Evolutionary conservation across 2,329 filamentous ascomycete genomes (phyloP), one percentile per base, ranked within the genome.

Genomic region (Ascochyta rabiei): DNA sequence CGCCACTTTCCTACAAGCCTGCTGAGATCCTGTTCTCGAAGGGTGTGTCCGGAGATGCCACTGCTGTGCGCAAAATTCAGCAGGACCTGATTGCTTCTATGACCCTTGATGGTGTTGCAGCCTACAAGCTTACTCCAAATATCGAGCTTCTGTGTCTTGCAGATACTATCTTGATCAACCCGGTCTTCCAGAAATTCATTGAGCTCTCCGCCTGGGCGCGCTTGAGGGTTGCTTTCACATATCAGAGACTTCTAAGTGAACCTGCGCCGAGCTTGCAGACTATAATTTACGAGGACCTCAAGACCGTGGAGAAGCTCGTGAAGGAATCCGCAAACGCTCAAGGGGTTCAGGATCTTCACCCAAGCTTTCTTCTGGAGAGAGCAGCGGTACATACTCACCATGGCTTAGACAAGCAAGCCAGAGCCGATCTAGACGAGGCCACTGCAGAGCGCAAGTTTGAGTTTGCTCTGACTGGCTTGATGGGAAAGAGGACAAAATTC

Each of bases 81-180:
- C 80, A 81, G 58, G 75, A 81, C n/a, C 86, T 92, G 46, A 79
- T 96, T n/a, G 76, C 77, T 2, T 84, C 84, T 15, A 81, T 98
- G 8, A 85, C 88, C 21, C 82, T 91, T 0, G 95, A 99, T 72
- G 95, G 95, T 10, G 88, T 96, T 40, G 88, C 90, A 0, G 89
- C 90, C 0, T 99, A 98, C 75, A 85, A 88, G 42, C 82, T 96
- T 53, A 92, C 92, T 18, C 91, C 93, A 0, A 84, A 89, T 61
- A 81, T 96, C 13, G 91, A 97, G 70, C 82, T 98, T 1, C 89
- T 98, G 59, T 88, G 86, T 60, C 79, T 97, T 6, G 90, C 93
- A 24, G 83, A 88, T 68, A 81, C 82, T 37, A 75, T 85, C 8
- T 69, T 86, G 54, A 84, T 79, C 12, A 80, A 79, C 67, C 77